Evolutionary conservation across 2,329 filamentous ascomycete species (phyloP), one percentile per base, ranked within the genome.

Genomic region (Cercospora canescens): DNA sequence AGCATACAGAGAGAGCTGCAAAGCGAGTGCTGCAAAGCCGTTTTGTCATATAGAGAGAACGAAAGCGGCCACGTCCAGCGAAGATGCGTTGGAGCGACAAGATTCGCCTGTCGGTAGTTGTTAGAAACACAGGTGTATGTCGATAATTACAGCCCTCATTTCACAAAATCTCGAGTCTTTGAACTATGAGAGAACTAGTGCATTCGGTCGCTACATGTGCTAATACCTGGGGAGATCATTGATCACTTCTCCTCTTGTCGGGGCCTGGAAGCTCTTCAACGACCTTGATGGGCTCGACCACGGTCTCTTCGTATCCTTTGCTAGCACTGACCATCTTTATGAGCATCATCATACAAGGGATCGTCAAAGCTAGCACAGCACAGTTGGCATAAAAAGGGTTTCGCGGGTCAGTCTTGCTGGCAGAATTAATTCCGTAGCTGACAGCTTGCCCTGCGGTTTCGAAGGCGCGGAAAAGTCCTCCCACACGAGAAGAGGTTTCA

Each of bases 371-470:
- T 24, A 71, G 62, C 11, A 70, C 61, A 14, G 32, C 70, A 32
- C 66, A 69, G 24, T 71, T 70, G 24, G 70, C 64, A 18, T 66
- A 70, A 32, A 69, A 69, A 4, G 70, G 68, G 2, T 58, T 48
- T 21, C 60, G 35, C 12, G 55, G 39, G 60, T 65, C 63, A 1
- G 41, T 28, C 7, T 35, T 37, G 9, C 55, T 55, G 14, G 66
- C 62, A 28, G 70, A 70, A 28, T 72, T 72, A 37, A 71, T 72
- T 8, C 70, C 69, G 52, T 72, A 72, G 16, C 82, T 67, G 6
- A 72, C 67, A 26, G 70, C 70, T 56, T 72, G 70, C 7, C 89
- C 87, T 1, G 87, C 84, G 4, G 75, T 77, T 65, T 88, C 83
- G 34, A 73, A 72, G 4, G 70, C 70, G 6, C 71, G 62, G 66